These are phyloP conservation scores for Alternaria infectoria DNA, from an alignment of 2,329 filamentous ascomycete species.

Conservation along the genomic window DNA sequence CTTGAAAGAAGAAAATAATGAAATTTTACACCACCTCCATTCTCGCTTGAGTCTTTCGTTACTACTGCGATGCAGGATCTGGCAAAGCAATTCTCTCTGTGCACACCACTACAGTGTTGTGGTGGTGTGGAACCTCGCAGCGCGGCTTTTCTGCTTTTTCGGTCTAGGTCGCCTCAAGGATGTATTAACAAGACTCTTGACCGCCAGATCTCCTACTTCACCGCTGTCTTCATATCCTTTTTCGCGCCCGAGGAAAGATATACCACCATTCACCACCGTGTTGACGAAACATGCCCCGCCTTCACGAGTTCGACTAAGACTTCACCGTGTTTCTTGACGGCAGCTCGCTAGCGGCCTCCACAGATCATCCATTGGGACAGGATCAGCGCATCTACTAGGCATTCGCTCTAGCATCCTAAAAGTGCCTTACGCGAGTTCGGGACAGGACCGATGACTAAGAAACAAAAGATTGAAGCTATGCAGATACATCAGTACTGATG, in stretches of 20 bases:
- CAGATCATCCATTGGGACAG: background rate
- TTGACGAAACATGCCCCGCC: background rate
- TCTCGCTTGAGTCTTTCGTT: background rate
- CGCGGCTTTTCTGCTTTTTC: background rate
- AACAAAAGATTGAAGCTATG: background rate
- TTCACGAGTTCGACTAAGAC: background rate
- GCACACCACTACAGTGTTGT: background rate
- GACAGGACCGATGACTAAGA: background rate
- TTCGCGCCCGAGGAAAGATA: background rate
- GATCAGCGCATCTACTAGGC: background rate
- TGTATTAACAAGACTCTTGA: background rate
- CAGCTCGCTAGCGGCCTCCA: background rate
- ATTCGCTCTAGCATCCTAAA: background rate
- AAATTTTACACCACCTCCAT: background rate
- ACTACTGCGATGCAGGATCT: background rate
- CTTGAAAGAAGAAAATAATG: constrained; percentile 8
- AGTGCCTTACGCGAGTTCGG: background rate
- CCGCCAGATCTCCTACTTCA: background rate
- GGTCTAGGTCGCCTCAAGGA: background rate
- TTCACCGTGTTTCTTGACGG: background rate
- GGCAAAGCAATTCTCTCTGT: background rate
- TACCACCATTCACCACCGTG: background rate
- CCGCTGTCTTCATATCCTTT: background rate
- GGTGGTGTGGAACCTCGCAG: background rate
- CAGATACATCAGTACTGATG: background rate